Evolutionary conservation across 2,329 filamentous ascomycete species (phyloP).

Genomic region (Tolypocladium endophyticum): DNA sequence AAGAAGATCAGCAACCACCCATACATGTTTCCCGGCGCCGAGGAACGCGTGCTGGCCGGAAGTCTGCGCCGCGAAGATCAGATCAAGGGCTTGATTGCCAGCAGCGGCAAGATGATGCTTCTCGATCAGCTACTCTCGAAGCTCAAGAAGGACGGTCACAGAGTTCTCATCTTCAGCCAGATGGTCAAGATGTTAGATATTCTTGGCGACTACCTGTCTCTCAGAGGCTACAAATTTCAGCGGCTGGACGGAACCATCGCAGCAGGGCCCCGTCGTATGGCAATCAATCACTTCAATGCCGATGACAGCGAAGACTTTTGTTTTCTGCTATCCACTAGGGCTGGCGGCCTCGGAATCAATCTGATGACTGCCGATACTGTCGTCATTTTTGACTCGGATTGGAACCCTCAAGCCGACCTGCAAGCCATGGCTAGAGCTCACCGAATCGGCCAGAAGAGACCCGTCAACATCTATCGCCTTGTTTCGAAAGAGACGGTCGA

Average conservation of each 20-base stretch:
- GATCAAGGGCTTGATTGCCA: constrained; percentile 86
- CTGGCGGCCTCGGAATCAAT: constrained; percentile 96
- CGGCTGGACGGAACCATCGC: constrained; percentile 91
- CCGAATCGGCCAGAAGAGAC: constrained; percentile 91
- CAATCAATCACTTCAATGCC: constrained; percentile 98
- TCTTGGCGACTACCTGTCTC: constrained; percentile 82
- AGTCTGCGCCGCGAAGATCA: constrained; percentile 78
- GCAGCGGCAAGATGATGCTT: constrained; percentile 99
- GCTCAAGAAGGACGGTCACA: constrained; percentile 84
- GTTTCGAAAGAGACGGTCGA: constrained; percentile 98
- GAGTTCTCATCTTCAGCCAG: constrained; percentile 96
- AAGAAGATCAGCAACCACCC: constrained; percentile 99
- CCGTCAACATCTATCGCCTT: constrained; percentile 90
- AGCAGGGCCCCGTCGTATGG: constrained; percentile 75
- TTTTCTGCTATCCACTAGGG: constrained; percentile 88
- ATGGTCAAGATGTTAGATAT: constrained; percentile 99
- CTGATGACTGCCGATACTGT: constrained; percentile 98
- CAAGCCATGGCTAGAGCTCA: constrained; percentile 98
- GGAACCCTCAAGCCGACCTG: constrained; percentile 96
- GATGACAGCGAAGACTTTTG: constrained; percentile 92
- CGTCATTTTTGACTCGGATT: constrained; percentile 95
- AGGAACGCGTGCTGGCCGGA: constrained; percentile 76
- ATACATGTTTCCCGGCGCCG: constrained; percentile 92
- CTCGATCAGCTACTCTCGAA: constrained; percentile 92
- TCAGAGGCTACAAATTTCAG: constrained; percentile 92